phyloP scores from a whole-genome alignment of 768 basidiomycete species.

The Mycena alexandri region DNA sequence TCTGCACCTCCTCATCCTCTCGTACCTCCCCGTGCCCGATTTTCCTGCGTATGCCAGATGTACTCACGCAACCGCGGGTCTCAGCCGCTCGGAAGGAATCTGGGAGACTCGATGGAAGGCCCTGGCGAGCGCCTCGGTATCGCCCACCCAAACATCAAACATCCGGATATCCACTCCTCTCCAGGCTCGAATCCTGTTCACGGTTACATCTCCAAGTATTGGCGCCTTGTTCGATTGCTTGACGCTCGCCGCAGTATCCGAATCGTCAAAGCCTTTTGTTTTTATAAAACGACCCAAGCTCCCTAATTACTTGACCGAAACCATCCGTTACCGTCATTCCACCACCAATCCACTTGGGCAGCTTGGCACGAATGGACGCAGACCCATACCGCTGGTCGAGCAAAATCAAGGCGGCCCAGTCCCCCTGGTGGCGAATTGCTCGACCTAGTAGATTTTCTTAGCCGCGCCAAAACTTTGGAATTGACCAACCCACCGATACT shows the following conservation, averaged over 20 bases:
- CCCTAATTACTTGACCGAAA: conserved; percentile 80
- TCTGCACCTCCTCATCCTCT: conserved; percentile 80
- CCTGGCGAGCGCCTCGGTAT: conserved; percentile 48
- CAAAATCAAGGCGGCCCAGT: conserved; percentile 93
- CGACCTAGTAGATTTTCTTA: conserved; percentile 66
- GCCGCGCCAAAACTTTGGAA: not conserved
- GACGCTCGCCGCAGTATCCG: too few species aligned
- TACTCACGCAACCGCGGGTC: conserved; percentile 71
- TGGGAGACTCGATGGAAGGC: conserved; percentile 84
- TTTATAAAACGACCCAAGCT: conserved; percentile 77
- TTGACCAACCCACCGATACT: conserved; percentile 79
- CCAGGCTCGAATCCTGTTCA: too few species aligned
- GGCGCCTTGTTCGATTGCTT: too few species aligned
- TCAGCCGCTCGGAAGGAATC: conserved; percentile 77
- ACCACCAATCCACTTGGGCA: conserved; percentile 92
- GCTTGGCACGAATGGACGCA: conserved; percentile 75
- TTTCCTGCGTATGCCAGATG: conserved; percentile 79
- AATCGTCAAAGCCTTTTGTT: conserved; percentile 58
- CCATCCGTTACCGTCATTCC: conserved; percentile 67
- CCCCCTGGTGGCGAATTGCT: conserved; percentile 90
- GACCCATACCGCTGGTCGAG: conserved; percentile 87
- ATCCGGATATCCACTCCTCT: conserved; percentile 29
- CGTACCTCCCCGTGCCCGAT: conserved; percentile 83
- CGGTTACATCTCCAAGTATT: too few species aligned
- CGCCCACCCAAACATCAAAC: conserved; percentile 46